Evolutionary conservation across 129 eudicot genomes (phyloP).

Genomic region (Flaveria brownii): DNA sequence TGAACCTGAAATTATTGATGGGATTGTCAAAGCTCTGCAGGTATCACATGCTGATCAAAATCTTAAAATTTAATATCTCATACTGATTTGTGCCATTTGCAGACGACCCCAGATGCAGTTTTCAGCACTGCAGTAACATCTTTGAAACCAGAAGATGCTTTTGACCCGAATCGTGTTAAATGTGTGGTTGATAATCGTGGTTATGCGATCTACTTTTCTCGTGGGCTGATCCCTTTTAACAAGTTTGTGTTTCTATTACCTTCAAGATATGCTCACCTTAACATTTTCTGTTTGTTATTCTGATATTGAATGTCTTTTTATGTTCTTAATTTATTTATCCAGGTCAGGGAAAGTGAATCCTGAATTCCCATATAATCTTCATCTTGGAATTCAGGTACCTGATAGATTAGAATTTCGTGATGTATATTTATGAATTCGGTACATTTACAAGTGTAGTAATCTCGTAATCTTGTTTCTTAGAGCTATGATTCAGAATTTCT

Average conservation of each 20-base stretch:
- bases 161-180: constrained; percentile 92
- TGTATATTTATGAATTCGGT: background rate
- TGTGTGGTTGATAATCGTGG: constrained; percentile 88
- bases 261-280: background rate
- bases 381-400: constrained; percentile 94
- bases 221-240: constrained; percentile 87
- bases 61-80: background rate
- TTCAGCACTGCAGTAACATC: constrained; percentile 96
- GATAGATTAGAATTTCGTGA: background rate
- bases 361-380: constrained; percentile 82
- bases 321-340: constrained; percentile 20
- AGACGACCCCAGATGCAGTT: constrained; percentile 95
- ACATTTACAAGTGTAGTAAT: background rate
- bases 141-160: constrained; percentile 90
- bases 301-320: background rate
- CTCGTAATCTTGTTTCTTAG: constrained; percentile 32
- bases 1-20: constrained; percentile 95
- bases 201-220: constrained; percentile 87
- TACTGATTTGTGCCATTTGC: constrained; percentile 15
- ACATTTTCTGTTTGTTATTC: background rate
- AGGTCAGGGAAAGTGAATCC: constrained; percentile 88
- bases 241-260: constrained; percentile 51
- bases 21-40: constrained; percentile 93
- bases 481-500: constrained; percentile 80
- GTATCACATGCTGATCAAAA: constrained; percentile 33